Evolutionary conservation across 2,329 filamentous ascomycete species (phyloP).

Genomic region (Geosmithia flava): DNA sequence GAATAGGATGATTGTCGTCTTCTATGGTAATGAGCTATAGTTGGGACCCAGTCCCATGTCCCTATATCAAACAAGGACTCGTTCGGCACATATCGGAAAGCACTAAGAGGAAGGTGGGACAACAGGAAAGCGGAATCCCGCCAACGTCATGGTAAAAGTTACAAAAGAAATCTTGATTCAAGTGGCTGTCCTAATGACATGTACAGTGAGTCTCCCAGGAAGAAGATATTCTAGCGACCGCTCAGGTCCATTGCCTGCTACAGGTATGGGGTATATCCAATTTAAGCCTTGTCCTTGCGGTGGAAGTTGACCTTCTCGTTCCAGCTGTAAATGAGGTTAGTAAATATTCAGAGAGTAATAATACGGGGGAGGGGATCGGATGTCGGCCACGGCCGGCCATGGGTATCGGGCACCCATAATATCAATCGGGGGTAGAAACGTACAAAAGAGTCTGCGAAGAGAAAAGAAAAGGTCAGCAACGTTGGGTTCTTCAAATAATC

Average conservation of each 20-base stretch:
- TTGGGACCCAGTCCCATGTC: no score
- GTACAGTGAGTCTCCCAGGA: background rate
- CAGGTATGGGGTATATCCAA: background rate
- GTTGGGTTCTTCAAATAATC: background rate
- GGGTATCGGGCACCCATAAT: no score
- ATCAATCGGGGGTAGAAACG: slow-evolving; percentile 7
- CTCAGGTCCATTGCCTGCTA: background rate
- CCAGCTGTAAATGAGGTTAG: slow-evolving; percentile 49
- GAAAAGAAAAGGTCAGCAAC: background rate
- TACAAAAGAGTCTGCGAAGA: slow-evolving; percentile 13
- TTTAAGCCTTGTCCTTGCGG: slow-evolving; percentile 65
- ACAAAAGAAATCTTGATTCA: slow-evolving; percentile 7
- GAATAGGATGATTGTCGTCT: no score
- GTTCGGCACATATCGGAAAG: no score
- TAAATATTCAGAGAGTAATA: background rate
- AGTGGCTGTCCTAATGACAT: slow-evolving; percentile 1
- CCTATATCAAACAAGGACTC: no score
- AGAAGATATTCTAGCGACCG: slow-evolving; percentile 1
- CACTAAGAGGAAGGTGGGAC: no score
- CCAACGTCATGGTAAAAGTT: background rate
- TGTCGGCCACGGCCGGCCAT: background rate
- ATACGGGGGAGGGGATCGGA: background rate
- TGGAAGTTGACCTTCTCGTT: slow-evolving; percentile 94
- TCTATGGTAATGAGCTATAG: no score
- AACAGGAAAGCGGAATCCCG: background rate